phyloP scores from a whole-genome alignment of 2,329 filamentous ascomycete genomes.

The Cladosporium halotolerans region DNA sequence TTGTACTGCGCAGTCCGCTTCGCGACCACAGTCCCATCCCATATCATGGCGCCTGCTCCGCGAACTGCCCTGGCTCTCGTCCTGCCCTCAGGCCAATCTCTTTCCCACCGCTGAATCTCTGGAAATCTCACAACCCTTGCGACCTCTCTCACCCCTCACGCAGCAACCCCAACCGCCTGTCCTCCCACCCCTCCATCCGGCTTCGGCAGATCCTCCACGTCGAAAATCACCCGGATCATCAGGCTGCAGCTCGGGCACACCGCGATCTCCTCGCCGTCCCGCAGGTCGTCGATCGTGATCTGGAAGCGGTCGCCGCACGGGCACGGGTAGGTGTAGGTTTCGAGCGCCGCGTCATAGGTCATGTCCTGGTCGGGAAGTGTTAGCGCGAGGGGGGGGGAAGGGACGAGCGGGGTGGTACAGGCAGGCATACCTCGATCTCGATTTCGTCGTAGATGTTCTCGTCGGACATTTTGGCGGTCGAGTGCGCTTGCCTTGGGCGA shows the following conservation, averaged over 20 bases:
- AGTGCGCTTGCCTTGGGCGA: not conserved
- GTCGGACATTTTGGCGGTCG: constrained; percentile 18
- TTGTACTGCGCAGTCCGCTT: no score
- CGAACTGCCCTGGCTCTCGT: no score
- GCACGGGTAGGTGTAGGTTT: constrained; percentile 94
- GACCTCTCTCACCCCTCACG: constrained; percentile 9
- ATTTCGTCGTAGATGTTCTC: constrained; percentile 83
- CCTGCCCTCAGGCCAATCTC: no score
- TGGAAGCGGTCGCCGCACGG: constrained; percentile 96
- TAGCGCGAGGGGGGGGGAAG: not conserved
- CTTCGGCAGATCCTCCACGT: constrained; percentile 53
- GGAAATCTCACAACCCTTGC: not conserved
- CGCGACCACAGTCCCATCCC: no score
- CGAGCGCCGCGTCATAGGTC: constrained; percentile 74
- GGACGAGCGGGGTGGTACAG: not conserved
- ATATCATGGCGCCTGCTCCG: no score
- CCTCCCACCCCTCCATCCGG: constrained; percentile 27
- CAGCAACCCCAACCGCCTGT: constrained; percentile 21
- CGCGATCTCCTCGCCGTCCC: constrained; percentile 88
- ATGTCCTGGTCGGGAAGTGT: constrained; percentile 54
- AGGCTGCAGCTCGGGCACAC: constrained; percentile 95
- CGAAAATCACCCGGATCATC: constrained; percentile 94
- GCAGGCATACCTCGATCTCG: constrained; percentile 66
- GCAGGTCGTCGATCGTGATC: constrained; percentile 75
- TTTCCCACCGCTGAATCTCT: no score